Conservation (phyloP, 176 grass and related monocot species). For the Oryza glumipatula region DNA sequence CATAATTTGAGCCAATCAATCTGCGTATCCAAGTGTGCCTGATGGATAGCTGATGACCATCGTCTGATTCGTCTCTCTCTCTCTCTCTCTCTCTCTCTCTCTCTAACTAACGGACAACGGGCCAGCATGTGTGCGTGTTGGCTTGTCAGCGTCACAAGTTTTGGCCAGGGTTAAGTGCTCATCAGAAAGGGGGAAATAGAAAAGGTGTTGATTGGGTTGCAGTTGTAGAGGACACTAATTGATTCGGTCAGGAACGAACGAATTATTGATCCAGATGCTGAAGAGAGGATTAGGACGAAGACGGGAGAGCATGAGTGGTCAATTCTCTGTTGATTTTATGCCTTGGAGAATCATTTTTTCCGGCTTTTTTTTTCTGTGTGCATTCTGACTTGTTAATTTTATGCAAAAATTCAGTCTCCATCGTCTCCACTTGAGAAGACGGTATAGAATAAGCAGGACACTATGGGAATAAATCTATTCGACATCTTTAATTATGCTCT, state of each 20-base stretch:
- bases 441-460: background rate
- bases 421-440: background rate
- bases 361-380: background rate
- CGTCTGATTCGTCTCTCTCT: background rate
- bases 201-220: background rate
- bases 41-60: background rate
- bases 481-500: background rate
- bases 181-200: background rate
- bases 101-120: background rate
- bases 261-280: background rate
- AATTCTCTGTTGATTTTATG: background rate
- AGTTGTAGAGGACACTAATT: conserved; percentile 3
- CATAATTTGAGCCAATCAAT: conserved; percentile 9
- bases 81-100: background rate
- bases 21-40: background rate
- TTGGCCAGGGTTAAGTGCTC: background rate
- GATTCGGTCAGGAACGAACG: background rate
- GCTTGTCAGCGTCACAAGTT: background rate
- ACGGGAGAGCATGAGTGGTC: background rate
- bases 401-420: background rate
- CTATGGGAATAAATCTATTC: background rate
- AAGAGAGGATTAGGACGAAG: conserved; percentile 15
- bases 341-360: background rate
- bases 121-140: background rate
- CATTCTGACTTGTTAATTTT: background rate